Conservation (phyloP, 768 basidiomycete species). For the Psilocybe sp. region DNA sequence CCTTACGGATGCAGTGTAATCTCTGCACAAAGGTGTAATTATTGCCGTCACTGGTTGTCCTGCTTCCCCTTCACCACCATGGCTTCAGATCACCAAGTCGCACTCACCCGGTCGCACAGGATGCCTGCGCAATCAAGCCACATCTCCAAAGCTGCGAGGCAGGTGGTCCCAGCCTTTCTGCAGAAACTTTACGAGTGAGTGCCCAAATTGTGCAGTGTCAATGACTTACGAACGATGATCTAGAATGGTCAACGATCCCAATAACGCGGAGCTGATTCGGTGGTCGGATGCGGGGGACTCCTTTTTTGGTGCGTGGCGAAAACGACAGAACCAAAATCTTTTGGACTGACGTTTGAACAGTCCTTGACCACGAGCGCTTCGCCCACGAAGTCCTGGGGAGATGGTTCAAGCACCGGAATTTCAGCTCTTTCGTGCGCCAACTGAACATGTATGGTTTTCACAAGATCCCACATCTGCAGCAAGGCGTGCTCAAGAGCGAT, state of each 20-base stretch:
- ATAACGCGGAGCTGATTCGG: conserved; percentile 79
- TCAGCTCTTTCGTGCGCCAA: conserved; percentile 88
- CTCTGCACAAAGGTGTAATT: not conserved
- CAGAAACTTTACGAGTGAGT: conserved; percentile 91
- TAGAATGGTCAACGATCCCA: conserved; percentile 90
- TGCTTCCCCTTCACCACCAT: conserved; percentile 21
- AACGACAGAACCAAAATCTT: not conserved
- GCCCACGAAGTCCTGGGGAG: conserved; percentile 85
- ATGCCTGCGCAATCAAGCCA: conserved; percentile 24
- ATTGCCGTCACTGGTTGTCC: not conserved
- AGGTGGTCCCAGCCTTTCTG: conserved; percentile 72
- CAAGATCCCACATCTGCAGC: conserved; percentile 93
- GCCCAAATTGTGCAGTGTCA: conserved; percentile 7
- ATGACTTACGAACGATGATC: conserved; percentile 6
- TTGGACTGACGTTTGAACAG: conserved; percentile 35
- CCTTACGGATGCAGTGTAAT: not conserved
- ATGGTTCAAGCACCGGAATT: conserved; percentile 98
- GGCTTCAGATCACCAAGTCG: conserved; percentile 55
- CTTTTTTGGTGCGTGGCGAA: conserved; percentile 70
- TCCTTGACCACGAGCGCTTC: conserved; percentile 89
- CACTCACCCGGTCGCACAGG: conserved; percentile 44
- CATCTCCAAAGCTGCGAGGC: conserved; percentile 33
- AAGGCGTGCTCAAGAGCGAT: conserved; percentile 86
- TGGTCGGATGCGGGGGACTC: conserved; percentile 93
- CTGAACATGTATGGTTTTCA: conserved; percentile 97